These are phyloP conservation scores for Paraphaeosphaeria sporulosa DNA, from an alignment of 2,329 filamentous ascomycete species.

Conservation along the genomic window DNA sequence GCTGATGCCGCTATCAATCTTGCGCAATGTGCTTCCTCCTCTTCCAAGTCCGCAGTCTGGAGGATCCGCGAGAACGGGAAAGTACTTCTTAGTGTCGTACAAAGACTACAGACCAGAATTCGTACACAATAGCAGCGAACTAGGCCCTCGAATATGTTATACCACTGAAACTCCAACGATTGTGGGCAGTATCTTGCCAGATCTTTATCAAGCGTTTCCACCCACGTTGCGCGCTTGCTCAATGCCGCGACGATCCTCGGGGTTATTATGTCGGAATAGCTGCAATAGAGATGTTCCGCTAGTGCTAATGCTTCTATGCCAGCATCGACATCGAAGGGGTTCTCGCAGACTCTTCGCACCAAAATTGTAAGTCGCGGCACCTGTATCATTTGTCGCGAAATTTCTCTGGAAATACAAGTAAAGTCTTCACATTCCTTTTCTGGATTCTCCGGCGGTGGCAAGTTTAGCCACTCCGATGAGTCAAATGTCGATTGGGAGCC, in stretches of 20 bases:
- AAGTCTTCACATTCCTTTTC: slow-evolving; percentile 4
- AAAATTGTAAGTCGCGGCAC: slow-evolving; percentile 16
- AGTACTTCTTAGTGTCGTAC: slow-evolving; percentile 1
- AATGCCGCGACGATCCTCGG: slow-evolving; percentile 2
- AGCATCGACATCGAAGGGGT: slow-evolving; percentile 9
- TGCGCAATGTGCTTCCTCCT: slow-evolving; percentile 13
- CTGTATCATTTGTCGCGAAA: slow-evolving; percentile 15
- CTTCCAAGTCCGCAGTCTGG: not conserved
- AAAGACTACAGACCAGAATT: slow-evolving; percentile 14
- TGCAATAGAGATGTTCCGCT: slow-evolving; percentile 16
- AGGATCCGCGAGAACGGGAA: slow-evolving; percentile 9
- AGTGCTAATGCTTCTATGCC: slow-evolving; percentile 10
- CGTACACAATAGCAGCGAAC: slow-evolving; percentile 20
- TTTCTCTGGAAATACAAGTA: slow-evolving; percentile 4
- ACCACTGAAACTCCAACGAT: slow-evolving; percentile 10
- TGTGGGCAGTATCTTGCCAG: slow-evolving; percentile 12
- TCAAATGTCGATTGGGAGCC: slow-evolving; percentile 14
- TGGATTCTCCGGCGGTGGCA: slow-evolving; percentile 13
- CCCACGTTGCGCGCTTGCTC: not conserved
- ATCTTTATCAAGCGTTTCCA: slow-evolving; percentile 10
- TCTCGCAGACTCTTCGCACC: slow-evolving; percentile 10
- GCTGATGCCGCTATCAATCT: slow-evolving; percentile 11
- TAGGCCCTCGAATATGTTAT: slow-evolving; percentile 13
- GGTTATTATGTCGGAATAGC: slow-evolving; percentile 6
- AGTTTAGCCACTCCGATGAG: slow-evolving; percentile 11